Conservation (phyloP, 2,329 filamentous ascomycete species). For the Colletotrichum cuscutae region DNA sequence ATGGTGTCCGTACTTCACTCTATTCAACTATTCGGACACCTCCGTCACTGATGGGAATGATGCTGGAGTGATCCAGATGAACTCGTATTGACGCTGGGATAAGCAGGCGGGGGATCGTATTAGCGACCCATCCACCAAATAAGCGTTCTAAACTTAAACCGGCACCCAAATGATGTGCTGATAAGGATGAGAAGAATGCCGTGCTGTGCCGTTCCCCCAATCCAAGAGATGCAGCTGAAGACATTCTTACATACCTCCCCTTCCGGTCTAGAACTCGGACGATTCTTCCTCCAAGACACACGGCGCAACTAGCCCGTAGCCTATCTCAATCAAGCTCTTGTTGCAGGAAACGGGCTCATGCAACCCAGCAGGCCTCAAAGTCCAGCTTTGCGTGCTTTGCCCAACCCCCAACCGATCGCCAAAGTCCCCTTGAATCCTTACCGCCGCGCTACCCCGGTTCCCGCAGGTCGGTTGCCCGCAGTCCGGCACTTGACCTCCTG, state of each 20-base stretch:
- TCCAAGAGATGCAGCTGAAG: background rate
- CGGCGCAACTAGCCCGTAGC: background rate
- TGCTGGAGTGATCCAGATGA: background rate
- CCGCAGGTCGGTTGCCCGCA: constrained; percentile 28
- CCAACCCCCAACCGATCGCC: background rate
- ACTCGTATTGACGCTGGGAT: background rate
- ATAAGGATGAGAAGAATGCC: background rate
- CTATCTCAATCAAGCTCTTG: background rate
- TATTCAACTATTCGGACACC: background rate
- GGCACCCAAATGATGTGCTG: background rate
- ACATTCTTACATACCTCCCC: background rate
- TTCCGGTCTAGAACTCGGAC: background rate
- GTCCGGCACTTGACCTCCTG: constrained; percentile 31
- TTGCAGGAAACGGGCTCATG: background rate
- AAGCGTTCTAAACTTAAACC: constrained; percentile 6
- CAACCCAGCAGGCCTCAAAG: background rate
- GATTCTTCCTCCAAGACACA: background rate
- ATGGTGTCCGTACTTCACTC: no score
- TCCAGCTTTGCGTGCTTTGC: background rate
- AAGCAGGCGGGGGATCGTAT: background rate
- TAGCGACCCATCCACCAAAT: background rate
- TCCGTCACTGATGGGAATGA: background rate
- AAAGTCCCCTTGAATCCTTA: constrained; percentile 1
- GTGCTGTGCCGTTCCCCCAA: background rate
- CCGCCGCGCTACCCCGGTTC: constrained; percentile 32